Conservation (phyloP, 768 basidiomycete genomes). For the Boletus sp. region DNA sequence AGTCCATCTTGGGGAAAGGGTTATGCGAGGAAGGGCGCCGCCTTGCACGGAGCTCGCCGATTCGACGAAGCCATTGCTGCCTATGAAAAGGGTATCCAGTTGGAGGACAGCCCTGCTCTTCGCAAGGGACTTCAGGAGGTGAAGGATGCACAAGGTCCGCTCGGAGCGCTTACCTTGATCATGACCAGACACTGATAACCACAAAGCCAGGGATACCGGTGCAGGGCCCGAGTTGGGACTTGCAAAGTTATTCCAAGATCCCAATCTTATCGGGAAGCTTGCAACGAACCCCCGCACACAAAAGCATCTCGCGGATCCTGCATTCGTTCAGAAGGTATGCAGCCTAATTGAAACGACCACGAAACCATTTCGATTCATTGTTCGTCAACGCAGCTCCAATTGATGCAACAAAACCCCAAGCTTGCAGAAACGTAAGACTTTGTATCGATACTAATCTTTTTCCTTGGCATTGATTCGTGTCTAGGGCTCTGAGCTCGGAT, state of each 20-base stretch:
- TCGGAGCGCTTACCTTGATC: not conserved
- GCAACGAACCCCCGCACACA: constrained; percentile 83
- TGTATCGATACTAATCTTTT: not conserved
- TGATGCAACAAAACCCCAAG: constrained; percentile 65
- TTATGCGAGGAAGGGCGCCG: constrained; percentile 88
- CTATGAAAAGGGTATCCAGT: constrained; percentile 77
- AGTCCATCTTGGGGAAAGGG: constrained; percentile 88
- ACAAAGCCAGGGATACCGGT: constrained; percentile 35
- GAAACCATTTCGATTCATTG: not conserved
- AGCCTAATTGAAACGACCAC: not conserved
- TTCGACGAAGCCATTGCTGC: constrained; percentile 82
- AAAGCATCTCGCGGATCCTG: constrained; percentile 78
- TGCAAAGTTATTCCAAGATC: constrained; percentile 78
- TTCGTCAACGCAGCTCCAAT: constrained; percentile 44
- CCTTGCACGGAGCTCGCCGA: constrained; percentile 75
- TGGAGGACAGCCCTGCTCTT: constrained; percentile 79
- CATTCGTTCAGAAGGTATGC: constrained; percentile 68
- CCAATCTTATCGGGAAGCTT: constrained; percentile 77
- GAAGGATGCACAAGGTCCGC: constrained; percentile 72
- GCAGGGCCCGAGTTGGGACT: constrained; percentile 54
- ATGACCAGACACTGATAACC: constrained; percentile 1
- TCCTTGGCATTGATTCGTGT: constrained; percentile 6
- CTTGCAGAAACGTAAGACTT: constrained; percentile 54
- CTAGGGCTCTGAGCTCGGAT: constrained; percentile 59
- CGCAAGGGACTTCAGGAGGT: constrained; percentile 90